Base-by-base conservation (phyloP, 2,329 filamentous ascomycete species). In the Penicillium sp. region DNA sequence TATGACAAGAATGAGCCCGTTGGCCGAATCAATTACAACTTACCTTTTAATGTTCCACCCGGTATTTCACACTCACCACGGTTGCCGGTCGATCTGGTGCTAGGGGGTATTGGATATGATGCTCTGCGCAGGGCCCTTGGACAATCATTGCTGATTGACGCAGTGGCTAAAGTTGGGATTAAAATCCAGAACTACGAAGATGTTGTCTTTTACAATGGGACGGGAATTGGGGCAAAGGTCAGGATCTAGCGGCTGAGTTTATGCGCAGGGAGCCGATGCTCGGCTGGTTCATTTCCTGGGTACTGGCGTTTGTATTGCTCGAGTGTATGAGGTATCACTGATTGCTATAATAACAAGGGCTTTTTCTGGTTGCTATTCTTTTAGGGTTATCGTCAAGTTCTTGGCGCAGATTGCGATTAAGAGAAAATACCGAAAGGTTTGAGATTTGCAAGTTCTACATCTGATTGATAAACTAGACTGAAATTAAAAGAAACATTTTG, bases 1-100 rank as follows among this genome's bases (percentile, higher is more conserved):
- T 95, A 95, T 69, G 89, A 95, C 55, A 81, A 87, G 53, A 87
- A 84, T 7, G 83, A 92, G 45, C 80, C 83, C 1, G 78, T 95
- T 0, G 93, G 91, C 1, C 81, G 77, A 24, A 96, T 97, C 50
- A 59, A 86, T 23, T 89, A 93, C 65, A 78, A 85, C 33, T 66
- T 82, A 13, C 82, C 88, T 0, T 92, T 97, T 62, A 80, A 82
- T 2, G 86, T 90, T 1, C 84, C 86, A 0, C 89, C 91, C 0
- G 89, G 90, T 0, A 66, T 81, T 1, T 87, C 84, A 1, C 72
- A 80, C 48, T 88, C 87, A 0, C 92, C 92, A 0, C 80, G 80
- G 49, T 66, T 98, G 37, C 91, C 92, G 0, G 92, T 97, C 0
- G 78, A 86, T 35, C 92, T 91, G 86, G 84, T 82, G 29, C 66